phyloP scores from a whole-genome alignment of 441 rosid species.

The Metrosideros polymorpha region DNA sequence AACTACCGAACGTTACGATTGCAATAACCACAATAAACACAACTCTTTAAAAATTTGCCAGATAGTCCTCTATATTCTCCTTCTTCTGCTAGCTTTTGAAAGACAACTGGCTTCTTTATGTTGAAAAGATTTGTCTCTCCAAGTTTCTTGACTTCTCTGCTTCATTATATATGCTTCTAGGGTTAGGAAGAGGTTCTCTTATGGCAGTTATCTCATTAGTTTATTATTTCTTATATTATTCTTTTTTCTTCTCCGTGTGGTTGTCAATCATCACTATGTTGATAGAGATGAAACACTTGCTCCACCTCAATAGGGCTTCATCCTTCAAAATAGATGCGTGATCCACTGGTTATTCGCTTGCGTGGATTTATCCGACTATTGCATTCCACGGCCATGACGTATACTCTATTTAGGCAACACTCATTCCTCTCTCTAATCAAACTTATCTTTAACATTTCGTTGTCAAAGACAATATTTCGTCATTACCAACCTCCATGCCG shows the following conservation, averaged over 20 bases:
- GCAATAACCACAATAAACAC: background rate
- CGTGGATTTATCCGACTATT: background rate
- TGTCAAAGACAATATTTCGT: background rate
- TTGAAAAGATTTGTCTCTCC: background rate
- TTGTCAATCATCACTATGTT: background rate
- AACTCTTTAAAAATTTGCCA: background rate
- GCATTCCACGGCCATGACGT: background rate
- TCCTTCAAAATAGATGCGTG: background rate
- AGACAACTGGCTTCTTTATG: background rate
- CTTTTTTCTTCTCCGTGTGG: background rate
- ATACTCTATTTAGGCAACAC: background rate
- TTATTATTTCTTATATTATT: background rate
- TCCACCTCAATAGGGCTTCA: background rate
- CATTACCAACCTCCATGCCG: background rate
- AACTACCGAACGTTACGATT: background rate
- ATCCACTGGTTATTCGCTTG: background rate
- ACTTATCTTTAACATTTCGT: background rate
- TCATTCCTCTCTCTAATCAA: background rate
- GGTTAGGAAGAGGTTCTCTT: background rate
- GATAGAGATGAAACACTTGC: background rate
- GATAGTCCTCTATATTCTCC: background rate
- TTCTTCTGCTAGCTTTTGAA: background rate
- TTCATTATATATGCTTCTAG: background rate
- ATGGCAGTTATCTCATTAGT: background rate
- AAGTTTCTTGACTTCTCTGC: background rate